Percentiles rank a stretch among this genome's conserved stretches.
Conservation (phyloP, 1,139 yeast species). For the Zygoascus hellenicus region DNA sequence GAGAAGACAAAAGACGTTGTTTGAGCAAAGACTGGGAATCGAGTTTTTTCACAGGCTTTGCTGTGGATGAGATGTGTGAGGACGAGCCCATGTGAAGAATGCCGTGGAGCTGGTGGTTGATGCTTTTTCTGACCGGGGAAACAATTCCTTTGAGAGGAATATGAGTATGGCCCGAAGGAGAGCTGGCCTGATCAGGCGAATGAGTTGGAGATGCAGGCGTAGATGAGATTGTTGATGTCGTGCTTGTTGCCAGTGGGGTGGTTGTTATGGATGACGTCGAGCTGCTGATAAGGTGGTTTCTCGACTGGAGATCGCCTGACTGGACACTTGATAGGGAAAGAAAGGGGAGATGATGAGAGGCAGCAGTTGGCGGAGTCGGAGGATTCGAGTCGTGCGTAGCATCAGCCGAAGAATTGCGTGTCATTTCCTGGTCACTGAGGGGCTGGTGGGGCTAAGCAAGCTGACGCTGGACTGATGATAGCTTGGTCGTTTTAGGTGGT, state of each 20-base stretch:
- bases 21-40: not conserved
- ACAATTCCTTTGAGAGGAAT: constrained; percentile 14
- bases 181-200: constrained; percentile 1
- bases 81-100: constrained; percentile 8
- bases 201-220: constrained; percentile 5
- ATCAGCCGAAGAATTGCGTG: too few species aligned
- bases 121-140: constrained; percentile 1
- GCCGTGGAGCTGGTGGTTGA: constrained; percentile 7
- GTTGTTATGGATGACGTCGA: not conserved
- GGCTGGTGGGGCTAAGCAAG: too few species aligned
- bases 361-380: not conserved
- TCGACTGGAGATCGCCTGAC: too few species aligned
- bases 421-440: too few species aligned
- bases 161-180: constrained; percentile 16
- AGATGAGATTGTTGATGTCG: constrained; percentile 7
- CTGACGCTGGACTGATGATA: too few species aligned
- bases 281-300: not conserved
- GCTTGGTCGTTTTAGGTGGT: too few species aligned
- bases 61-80: constrained; percentile 1
- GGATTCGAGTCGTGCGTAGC: not conserved
- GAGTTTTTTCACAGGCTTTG: not conserved
- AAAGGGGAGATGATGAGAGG: not conserved
- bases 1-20: constrained; percentile 3
- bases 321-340: too few species aligned
- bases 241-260: not conserved